Base-by-base conservation (phyloP, 169 alveolate genomes). In the Babesia ovata region DNA sequence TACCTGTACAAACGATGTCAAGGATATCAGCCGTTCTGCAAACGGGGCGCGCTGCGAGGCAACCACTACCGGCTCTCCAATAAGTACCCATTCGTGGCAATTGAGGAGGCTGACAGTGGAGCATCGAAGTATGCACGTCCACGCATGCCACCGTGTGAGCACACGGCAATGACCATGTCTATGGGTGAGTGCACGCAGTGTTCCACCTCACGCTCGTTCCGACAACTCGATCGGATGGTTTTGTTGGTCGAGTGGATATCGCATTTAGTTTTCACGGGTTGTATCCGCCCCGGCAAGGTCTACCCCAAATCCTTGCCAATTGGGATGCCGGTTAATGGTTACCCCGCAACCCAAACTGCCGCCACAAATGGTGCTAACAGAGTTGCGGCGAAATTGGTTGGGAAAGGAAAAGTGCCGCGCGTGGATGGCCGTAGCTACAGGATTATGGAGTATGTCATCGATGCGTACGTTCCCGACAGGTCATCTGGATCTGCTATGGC, bases 201-300 rank as follows among this genome's bases (percentile, higher is more conserved):
- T 17, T 45, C 19, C 50, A 16, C 50, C n/a, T 16, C n/a, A 16
- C n/a, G 39, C 48, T 46, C 53, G 0, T 78, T 78, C 61, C 28
- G 61, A 52, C 87, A 69, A 14, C 17, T 78, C 0, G 76, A 63
- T 42, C 79, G 75, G 61, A 46, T 78, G 72, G 8, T 70, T 26
- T 12, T 42, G 53, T 50, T 70, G 61, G 42, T 69, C 4, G 79
- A 78, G 42, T 71, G 74, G 87, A n/a, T 78, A n/a, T 26, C 81
- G 19, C 87, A 78, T 46, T 63, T 42, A 46, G 21, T 78, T 22
- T 78, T 78, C 62, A 78, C 87, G 13, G 19, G 19, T 17, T 13
- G 50, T 17, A 16, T 45, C 50, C 50, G 50, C 50, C 50, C 14
- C 10, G 50, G 19, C 50, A 10, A 10, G n/a, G 19, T 45, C 14